phyloP scores from a whole-genome alignment of 768 basidiomycete genomes.

The Steccherinum ochraceum region DNA sequence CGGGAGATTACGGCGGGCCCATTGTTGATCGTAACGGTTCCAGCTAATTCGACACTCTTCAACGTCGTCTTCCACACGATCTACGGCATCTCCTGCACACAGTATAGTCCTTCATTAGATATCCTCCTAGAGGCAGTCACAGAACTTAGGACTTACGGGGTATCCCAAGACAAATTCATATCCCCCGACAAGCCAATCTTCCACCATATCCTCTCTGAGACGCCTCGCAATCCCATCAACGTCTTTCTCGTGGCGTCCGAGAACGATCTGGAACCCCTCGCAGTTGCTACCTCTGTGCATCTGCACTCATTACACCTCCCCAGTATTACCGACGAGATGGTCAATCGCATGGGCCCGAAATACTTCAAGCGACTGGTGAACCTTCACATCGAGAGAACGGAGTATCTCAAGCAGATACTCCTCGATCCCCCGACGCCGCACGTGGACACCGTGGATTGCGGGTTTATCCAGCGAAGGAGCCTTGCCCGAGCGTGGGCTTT shows the following conservation, averaged over 20 bases:
- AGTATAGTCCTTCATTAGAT: constrained; percentile 20
- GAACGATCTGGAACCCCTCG: constrained; percentile 29
- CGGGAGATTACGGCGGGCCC: constrained; percentile 24
- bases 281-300: constrained; percentile 29
- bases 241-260: constrained; percentile 36
- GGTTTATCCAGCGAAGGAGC: constrained; percentile 14
- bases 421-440: constrained; percentile 20
- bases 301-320: constrained; percentile 29
- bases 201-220: constrained; percentile 26
- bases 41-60: constrained; percentile 21
- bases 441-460: constrained; percentile 14
- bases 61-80: constrained; percentile 28
- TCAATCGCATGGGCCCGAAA: constrained; percentile 30
- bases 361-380: constrained; percentile 34
- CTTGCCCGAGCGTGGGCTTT: constrained; percentile 24
- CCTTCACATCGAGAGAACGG: constrained; percentile 30
- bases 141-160: constrained; percentile 21
- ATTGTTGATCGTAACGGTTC: constrained; percentile 23
- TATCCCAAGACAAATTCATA: constrained; percentile 16
- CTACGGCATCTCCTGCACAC: constrained; percentile 21
- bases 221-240: constrained; percentile 29
- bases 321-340: constrained; percentile 30
- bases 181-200: constrained; percentile 23
- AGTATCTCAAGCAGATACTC: constrained; percentile 25
- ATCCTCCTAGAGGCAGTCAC: constrained; percentile 16